Percentiles rank a stretch among this genome's conserved stretches.
Evolutionary conservation across 1,284 basidiomycete species (phyloP).

Genomic region (Phylloporus sp.): DNA sequence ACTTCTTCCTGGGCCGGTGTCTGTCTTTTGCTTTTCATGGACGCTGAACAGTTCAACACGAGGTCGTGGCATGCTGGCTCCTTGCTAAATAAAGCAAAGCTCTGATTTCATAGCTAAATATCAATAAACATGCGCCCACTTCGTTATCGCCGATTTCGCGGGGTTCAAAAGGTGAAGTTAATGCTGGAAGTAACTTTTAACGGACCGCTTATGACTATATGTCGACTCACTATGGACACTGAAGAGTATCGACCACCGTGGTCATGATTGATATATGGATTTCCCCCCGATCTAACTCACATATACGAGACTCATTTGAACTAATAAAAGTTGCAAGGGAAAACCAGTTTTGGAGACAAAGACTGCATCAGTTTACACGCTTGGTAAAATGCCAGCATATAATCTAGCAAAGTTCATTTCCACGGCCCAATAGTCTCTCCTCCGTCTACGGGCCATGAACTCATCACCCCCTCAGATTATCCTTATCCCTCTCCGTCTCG

Average conservation of each 20-base stretch:
- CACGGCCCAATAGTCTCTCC: not conserved
- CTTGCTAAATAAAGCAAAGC: not conserved
- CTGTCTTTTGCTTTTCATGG: not conserved
- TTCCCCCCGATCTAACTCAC: not conserved
- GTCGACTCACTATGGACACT: not conserved
- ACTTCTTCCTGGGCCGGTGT: not conserved
- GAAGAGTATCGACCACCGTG: not conserved
- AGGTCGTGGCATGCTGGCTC: not conserved
- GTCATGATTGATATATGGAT: not conserved
- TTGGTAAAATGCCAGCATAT: conserved; percentile 5
- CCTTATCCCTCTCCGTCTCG: conserved; percentile 11
- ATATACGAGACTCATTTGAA: not conserved
- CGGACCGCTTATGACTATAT: not conserved
- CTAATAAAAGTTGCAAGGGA: not conserved
- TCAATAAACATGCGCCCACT: not conserved
- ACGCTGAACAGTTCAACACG: not conserved
- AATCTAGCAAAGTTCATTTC: conserved; percentile 2
- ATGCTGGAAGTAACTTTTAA: not conserved
- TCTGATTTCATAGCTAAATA: not conserved
- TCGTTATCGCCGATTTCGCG: conserved; percentile 2
- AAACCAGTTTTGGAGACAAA: conserved; percentile 8
- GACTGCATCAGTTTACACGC: not conserved
- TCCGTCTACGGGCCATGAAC: not conserved
- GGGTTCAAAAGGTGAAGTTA: not conserved
- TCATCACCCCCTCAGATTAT: not conserved